These are phyloP conservation scores for Hemisphaericaspora nanyangensis DNA, from an alignment of 805 yeast species.

Conservation along the genomic window DNA sequence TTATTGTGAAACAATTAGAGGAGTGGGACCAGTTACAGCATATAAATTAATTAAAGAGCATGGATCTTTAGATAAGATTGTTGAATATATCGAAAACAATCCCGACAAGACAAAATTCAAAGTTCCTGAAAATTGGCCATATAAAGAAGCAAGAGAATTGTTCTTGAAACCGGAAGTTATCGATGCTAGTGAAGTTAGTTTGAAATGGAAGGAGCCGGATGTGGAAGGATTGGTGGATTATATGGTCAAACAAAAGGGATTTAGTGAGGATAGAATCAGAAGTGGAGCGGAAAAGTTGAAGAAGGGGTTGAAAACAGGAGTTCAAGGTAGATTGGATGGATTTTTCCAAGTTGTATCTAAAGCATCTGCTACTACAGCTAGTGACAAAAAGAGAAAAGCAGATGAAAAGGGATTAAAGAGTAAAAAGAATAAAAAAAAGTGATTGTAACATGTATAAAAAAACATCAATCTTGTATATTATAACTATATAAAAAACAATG, in stretches of 20 bases:
- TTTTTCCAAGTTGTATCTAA: constrained; percentile 71
- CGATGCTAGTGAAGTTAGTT: constrained; percentile 53
- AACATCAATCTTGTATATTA: neutral
- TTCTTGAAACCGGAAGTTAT: constrained; percentile 80
- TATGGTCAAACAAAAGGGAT: constrained; percentile 84
- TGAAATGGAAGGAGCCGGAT: constrained; percentile 90
- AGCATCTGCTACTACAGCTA: constrained; percentile 37
- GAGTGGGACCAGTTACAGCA: constrained; percentile 96
- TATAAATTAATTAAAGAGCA: constrained; percentile 83
- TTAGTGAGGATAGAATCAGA: constrained; percentile 86
- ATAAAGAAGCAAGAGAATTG: constrained; percentile 77
- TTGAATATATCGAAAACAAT: constrained; percentile 56
- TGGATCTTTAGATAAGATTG: constrained; percentile 72
- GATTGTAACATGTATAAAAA: neutral
- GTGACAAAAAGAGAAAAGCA: constrained; percentile 27
- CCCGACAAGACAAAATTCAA: constrained; percentile 62
- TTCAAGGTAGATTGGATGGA: constrained; percentile 90
- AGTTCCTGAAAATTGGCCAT: constrained; percentile 95
- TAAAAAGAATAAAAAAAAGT: constrained; percentile 24
- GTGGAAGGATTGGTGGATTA: constrained; percentile 77
- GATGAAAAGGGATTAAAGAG: constrained; percentile 28
- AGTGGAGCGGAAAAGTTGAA: constrained; percentile 81
- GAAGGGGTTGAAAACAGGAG: constrained; percentile 79
- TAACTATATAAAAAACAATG: neutral
- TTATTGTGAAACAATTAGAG: constrained; percentile 91